phyloP scores from a whole-genome alignment of 345 rosid species.

The Leavenworthia alabamica region DNA sequence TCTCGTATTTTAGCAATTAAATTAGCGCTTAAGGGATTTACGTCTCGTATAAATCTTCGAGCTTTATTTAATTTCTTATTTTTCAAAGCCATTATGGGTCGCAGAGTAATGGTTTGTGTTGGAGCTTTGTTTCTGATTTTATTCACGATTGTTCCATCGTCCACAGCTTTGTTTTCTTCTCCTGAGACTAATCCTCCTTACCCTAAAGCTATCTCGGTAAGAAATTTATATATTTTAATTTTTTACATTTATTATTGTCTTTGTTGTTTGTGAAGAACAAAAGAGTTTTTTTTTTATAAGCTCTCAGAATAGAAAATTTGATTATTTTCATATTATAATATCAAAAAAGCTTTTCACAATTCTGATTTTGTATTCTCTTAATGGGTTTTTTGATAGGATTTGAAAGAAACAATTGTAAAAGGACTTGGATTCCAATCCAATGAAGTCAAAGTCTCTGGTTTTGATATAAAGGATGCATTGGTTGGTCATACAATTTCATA shows the following conservation, averaged over 20 bases:
- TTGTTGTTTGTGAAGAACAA: neutral
- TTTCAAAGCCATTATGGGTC: slow-evolving; percentile 22
- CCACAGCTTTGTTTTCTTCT: slow-evolving; percentile 38
- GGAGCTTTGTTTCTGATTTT: slow-evolving; percentile 34
- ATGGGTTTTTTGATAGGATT: slow-evolving; percentile 49
- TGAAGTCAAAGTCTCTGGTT: slow-evolving; percentile 69
- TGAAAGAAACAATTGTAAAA: slow-evolving; percentile 81
- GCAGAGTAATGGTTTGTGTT: slow-evolving; percentile 5
- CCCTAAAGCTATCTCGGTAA: slow-evolving; percentile 79
- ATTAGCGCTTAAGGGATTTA: neutral
- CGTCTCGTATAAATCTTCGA: neutral
- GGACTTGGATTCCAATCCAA: slow-evolving; percentile 74
- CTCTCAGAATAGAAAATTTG: neutral
- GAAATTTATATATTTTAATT: neutral
- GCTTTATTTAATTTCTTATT: neutral
- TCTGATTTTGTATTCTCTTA: neutral
- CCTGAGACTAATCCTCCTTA: slow-evolving; percentile 35
- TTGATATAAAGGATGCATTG: slow-evolving; percentile 70
- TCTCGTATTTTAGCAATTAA: neutral
- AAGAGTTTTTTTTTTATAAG: neutral
- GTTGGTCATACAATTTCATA: slow-evolving; percentile 83
- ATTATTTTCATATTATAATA: neutral
- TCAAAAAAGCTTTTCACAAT: neutral
- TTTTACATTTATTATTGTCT: neutral
- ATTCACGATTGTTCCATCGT: slow-evolving; percentile 29